Evolutionary conservation across 2,329 filamentous ascomycete species (phyloP).

Genomic region (Elsinoe necatrix): DNA sequence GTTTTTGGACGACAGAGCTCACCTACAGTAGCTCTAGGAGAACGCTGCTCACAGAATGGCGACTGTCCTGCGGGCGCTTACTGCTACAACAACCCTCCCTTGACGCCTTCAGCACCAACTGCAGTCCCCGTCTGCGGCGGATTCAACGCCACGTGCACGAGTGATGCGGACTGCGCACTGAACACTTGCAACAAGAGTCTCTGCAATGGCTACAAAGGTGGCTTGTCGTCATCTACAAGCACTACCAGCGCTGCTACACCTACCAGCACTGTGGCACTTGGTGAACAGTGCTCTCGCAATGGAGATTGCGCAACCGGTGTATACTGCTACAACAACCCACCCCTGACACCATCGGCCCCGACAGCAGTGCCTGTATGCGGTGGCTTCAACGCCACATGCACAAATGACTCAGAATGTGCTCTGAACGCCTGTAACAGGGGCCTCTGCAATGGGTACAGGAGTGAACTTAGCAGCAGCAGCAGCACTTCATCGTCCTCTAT

Average conservation of each 20-base stretch:
- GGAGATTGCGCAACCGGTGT: constrained; percentile 13
- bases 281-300: not conserved
- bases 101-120: not conserved
- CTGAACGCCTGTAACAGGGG: constrained; percentile 23
- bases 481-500: not conserved
- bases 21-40: not conserved
- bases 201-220: not conserved
- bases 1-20: not conserved
- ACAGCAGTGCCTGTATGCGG: constrained; percentile 19
- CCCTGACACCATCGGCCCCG: constrained; percentile 1
- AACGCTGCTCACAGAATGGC: not conserved
- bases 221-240: not conserved
- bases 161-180: constrained; percentile 20
- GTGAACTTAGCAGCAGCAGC: not conserved
- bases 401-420: constrained; percentile 20
- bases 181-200: not conserved
- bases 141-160: constrained; percentile 22
- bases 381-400: constrained; percentile 23
- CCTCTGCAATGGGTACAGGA: constrained; percentile 21
- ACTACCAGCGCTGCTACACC: not conserved
- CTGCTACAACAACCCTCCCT: constrained; percentile 20
- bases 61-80: constrained; percentile 16
- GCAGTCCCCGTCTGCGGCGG: constrained; percentile 21
- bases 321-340: constrained; percentile 21
- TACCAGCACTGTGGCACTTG: not conserved